phyloP scores from a whole-genome alignment of 2,329 filamentous ascomycete genomes.

The Seiridium cupressi region DNA sequence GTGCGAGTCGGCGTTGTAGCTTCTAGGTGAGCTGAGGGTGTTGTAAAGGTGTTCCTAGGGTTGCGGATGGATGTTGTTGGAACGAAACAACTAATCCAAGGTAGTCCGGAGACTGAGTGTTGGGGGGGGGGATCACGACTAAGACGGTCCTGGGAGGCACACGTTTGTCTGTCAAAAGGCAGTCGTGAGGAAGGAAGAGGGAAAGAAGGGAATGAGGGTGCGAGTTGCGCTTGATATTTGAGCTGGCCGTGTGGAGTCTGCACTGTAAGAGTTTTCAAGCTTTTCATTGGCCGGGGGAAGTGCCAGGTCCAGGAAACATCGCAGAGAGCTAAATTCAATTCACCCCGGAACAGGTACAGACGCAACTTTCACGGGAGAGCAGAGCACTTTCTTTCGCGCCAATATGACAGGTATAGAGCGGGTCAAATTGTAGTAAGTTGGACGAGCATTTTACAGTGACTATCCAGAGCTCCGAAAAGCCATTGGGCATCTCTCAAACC shows the following conservation, averaged over 20 bases:
- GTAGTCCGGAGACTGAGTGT: conserved; percentile 4
- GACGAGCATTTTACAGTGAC: too few relatives aligned
- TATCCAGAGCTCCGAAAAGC: too few relatives aligned
- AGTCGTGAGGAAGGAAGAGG: conserved; percentile 6
- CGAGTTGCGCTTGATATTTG: background rate
- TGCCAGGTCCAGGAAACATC: background rate
- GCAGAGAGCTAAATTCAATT: background rate
- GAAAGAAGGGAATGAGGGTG: background rate
- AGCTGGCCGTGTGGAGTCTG: conserved; percentile 9
- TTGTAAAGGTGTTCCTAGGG: background rate
- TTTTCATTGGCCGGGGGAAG: background rate
- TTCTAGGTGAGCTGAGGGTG: background rate
- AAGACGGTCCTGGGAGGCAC: conserved; percentile 6
- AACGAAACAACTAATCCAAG: background rate
- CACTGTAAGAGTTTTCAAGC: conserved; percentile 2
- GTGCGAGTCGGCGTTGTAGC: background rate
- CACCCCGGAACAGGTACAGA: background rate
- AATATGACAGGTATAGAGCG: background rate
- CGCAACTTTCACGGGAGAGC: background rate
- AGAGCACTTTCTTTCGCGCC: background rate
- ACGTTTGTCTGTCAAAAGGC: background rate
- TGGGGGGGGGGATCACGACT: conserved; percentile 6
- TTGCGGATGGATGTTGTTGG: background rate
- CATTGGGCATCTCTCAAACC: too few relatives aligned
- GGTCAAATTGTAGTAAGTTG: background rate